phyloP scores from a whole-genome alignment of 257 asterid species.

The Solanum rostratum region DNA sequence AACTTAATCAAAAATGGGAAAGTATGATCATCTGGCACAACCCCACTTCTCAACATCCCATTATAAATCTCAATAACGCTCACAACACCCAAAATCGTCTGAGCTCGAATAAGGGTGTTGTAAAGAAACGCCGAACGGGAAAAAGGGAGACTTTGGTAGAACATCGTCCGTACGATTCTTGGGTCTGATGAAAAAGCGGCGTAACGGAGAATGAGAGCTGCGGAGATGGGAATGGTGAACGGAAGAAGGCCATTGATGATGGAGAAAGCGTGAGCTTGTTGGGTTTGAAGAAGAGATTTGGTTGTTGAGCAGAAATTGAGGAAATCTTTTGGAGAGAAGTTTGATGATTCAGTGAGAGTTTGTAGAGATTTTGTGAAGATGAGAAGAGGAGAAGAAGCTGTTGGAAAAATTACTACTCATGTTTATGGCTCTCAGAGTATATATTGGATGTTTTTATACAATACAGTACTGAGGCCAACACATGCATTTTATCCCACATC shows the following conservation, averaged over 20 bases:
- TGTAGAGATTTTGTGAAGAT: neutral
- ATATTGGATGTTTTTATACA: too few relatives aligned
- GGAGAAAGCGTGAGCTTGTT: slow-evolving; percentile 50
- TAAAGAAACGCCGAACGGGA: slow-evolving; percentile 55
- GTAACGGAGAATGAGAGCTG: slow-evolving; percentile 65
- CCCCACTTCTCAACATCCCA: slow-evolving; percentile 25
- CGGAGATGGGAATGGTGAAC: slow-evolving; percentile 41
- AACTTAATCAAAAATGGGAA: slow-evolving; percentile 59
- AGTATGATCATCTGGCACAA: slow-evolving; percentile 53
- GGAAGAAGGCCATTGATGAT: slow-evolving; percentile 46
- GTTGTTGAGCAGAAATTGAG: slow-evolving; percentile 33
- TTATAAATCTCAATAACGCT: slow-evolving; percentile 24
- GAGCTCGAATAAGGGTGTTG: slow-evolving; percentile 56
- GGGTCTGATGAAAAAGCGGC: slow-evolving; percentile 27
- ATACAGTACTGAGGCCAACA: too few relatives aligned
- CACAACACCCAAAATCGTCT: slow-evolving; percentile 8
- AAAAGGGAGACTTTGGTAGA: slow-evolving; percentile 24
- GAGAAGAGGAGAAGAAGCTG: neutral
- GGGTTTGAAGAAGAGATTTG: slow-evolving; percentile 32
- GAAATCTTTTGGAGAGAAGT: slow-evolving; percentile 5
- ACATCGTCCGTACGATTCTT: slow-evolving; percentile 14
- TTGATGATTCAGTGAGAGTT: neutral
- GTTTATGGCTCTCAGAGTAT: too few relatives aligned
- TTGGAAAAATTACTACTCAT: slow-evolving; percentile 7
- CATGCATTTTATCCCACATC: too few relatives aligned